phyloP scores from a whole-genome alignment of 2,329 filamentous ascomycete genomes.

The Talaromyces sp. region DNA sequence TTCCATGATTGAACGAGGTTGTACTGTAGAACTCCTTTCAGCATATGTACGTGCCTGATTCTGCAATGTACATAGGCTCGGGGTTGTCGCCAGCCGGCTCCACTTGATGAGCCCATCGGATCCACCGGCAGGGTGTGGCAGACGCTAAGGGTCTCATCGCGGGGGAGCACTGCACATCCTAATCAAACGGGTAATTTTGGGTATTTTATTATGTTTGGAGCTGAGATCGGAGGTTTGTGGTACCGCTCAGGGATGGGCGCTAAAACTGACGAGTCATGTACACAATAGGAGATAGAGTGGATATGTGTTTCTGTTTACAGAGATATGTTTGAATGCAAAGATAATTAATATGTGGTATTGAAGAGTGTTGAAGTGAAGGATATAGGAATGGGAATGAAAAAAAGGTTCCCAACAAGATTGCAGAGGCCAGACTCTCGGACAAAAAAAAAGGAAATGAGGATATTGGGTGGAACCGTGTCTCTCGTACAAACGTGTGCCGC shows the following conservation, averaged over 20 bases:
- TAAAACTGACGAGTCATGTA: too few relatives aligned
- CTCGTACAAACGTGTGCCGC: constrained; percentile 16
- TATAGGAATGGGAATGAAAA: background rate
- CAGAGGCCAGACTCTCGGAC: background rate
- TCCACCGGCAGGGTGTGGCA: constrained; percentile 17
- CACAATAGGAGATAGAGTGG: too few relatives aligned
- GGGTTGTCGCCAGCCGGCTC: constrained; percentile 15
- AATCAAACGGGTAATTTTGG: constrained; percentile 22
- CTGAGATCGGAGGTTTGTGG: background rate
- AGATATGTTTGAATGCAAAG: background rate
- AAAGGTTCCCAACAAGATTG: background rate
- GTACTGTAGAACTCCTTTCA: background rate
- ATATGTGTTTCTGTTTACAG: background rate
- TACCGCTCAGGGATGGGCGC: background rate
- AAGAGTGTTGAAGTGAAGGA: background rate
- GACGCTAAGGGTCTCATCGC: constrained; percentile 19
- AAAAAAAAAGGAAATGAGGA: background rate
- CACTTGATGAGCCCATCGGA: constrained; percentile 12
- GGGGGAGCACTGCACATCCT: constrained; percentile 28
- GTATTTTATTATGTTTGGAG: background rate
- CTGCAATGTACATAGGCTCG: background rate
- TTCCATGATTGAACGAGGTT: too few relatives aligned
- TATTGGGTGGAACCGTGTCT: constrained; percentile 11
- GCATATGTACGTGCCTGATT: background rate
- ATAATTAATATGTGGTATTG: constrained; percentile 7